A percentile compares a stretch with the other conserved stretches of the same genome.
These are phyloP conservation scores for Polytrichum formosum DNA, from an alignment of 225 moss, liverwort and hornwort species.

Conservation along the genomic window DNA sequence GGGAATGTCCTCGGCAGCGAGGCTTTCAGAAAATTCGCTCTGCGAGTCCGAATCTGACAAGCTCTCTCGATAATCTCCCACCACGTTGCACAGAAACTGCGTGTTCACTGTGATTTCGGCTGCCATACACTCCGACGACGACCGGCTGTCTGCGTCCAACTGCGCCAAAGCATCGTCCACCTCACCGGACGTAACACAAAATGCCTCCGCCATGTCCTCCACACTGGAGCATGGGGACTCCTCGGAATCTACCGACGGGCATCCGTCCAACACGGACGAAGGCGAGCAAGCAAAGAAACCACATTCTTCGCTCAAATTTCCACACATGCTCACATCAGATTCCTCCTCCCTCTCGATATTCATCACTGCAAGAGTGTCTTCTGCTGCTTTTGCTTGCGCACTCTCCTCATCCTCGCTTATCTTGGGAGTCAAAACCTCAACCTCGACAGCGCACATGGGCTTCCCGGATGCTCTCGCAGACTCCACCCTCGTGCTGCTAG, in stretches of 20 bases:
- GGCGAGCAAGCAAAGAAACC: constrained; percentile 44
- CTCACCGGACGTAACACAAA: constrained; percentile 14
- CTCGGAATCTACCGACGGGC: constrained; percentile 12
- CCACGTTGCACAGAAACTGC: background rate
- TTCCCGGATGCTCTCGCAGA: background rate
- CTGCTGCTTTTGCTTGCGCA: background rate
- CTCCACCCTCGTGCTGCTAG: background rate
- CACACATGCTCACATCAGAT: constrained; percentile 9
- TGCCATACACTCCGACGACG: background rate
- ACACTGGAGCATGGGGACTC: constrained; percentile 30
- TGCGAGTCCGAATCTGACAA: constrained; percentile 5
- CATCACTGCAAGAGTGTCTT: too few relatives aligned
- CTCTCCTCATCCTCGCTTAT: constrained; percentile 14
- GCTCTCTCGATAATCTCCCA: constrained; percentile 7
- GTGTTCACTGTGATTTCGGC: background rate
- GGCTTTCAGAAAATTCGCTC: background rate
- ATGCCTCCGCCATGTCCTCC: constrained; percentile 19
- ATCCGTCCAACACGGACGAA: constrained; percentile 39
- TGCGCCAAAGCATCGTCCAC: background rate
- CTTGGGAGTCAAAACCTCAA: constrained; percentile 4
- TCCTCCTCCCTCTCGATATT: background rate
- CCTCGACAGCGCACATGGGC: constrained; percentile 15
- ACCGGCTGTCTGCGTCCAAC: constrained; percentile 8
- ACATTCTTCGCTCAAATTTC: constrained; percentile 26
- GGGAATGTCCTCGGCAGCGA: background rate